These are phyloP conservation scores for Typha latifolia DNA, from an alignment of 176 grass and related monocot species.

Conservation along the genomic window DNA sequence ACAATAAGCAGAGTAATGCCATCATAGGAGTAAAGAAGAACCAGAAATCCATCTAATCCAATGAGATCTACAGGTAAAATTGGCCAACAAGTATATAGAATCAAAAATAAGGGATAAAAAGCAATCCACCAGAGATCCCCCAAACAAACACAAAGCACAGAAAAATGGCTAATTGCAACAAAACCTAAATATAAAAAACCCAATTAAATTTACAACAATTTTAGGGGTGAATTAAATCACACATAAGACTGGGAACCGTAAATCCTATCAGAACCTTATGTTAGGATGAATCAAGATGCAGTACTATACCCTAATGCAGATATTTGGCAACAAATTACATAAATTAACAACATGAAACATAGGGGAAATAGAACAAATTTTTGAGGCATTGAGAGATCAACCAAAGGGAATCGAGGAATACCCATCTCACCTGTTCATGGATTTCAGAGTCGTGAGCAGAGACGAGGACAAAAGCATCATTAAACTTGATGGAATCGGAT, in stretches of 20 bases:
- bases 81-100: no score
- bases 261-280: neutral
- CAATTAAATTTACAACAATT: neutral
- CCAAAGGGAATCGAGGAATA: neutral
- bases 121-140: neutral
- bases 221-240: neutral
- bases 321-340: neutral
- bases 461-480: neutral
- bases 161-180: neutral
- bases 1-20: neutral
- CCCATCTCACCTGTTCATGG: constrained; percentile 1
- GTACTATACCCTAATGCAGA: neutral
- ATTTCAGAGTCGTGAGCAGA: neutral
- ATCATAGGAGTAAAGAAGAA: neutral
- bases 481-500: neutral
- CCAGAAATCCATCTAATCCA: neutral
- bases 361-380: neutral
- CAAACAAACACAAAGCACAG: no score
- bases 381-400: neutral
- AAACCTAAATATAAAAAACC: neutral
- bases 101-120: neutral
- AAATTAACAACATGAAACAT: neutral
- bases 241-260: neutral
- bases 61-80: neutral
- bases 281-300: neutral